A percentile compares a stretch with the other conserved stretches of the same genome.
Conservation (phyloP, 2,329 filamentous ascomycete species). For the Eurotiales sp. region DNA sequence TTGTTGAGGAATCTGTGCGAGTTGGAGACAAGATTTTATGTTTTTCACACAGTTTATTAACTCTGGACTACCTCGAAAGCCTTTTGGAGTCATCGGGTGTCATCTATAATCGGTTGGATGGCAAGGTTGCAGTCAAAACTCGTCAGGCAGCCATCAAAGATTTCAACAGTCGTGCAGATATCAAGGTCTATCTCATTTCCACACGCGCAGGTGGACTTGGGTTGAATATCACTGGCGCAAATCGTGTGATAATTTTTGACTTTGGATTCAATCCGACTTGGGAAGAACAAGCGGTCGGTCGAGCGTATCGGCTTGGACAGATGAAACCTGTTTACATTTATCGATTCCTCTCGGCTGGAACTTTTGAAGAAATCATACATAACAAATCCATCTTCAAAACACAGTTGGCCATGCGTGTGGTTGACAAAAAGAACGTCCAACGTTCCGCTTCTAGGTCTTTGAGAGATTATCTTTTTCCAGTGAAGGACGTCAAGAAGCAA, state of each 20-base stretch:
- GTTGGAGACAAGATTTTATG: slow-evolving; percentile 71
- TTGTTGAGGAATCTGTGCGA: slow-evolving; percentile 62
- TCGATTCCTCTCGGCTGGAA: slow-evolving; percentile 71
- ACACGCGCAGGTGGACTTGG: slow-evolving; percentile 79
- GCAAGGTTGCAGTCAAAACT: slow-evolving; percentile 51
- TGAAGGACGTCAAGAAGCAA: slow-evolving; percentile 50
- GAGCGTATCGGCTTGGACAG: slow-evolving; percentile 83
- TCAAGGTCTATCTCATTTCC: slow-evolving; percentile 71
- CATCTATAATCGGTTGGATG: slow-evolving; percentile 62
- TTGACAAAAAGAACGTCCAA: slow-evolving; percentile 77
- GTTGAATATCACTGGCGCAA: slow-evolving; percentile 78
- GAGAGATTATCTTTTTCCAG: slow-evolving; percentile 57
- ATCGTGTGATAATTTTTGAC: slow-evolving; percentile 82
- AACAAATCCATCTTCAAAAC: slow-evolving; percentile 77
- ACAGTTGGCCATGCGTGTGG: slow-evolving; percentile 72
- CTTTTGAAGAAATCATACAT: slow-evolving; percentile 71
- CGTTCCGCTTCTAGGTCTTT: slow-evolving; percentile 58
- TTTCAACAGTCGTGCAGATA: slow-evolving; percentile 60
- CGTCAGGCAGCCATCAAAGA: slow-evolving; percentile 63
- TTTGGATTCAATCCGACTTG: slow-evolving; percentile 74
- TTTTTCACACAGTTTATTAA: slow-evolving; percentile 70
- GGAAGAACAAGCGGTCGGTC: slow-evolving; percentile 83
- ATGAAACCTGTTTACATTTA: slow-evolving; percentile 79
- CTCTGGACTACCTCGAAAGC: slow-evolving; percentile 64
- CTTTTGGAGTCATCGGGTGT: slow-evolving; percentile 51